phyloP scores from a whole-genome alignment of 495 filamentous ascomycete genomes.

The Penicillium herquei region DNA sequence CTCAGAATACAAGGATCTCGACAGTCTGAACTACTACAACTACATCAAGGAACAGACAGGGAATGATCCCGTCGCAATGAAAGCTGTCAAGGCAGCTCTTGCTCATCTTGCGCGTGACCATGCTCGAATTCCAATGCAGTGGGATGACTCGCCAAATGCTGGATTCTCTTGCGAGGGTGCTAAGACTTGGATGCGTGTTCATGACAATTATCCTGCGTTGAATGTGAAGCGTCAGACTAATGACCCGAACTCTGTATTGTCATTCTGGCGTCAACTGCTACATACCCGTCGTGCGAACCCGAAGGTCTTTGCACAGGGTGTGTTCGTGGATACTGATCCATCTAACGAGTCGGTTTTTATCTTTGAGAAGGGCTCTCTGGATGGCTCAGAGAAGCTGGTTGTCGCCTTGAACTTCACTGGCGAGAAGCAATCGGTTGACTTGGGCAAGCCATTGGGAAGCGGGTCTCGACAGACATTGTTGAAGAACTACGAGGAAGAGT shows the following conservation, averaged over 20 bases:
- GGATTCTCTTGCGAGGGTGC: constrained; percentile 48
- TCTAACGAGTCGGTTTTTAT: constrained; percentile 33
- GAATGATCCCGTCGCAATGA: constrained; percentile 34
- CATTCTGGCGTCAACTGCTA: constrained; percentile 48
- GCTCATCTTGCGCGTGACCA: constrained; percentile 58
- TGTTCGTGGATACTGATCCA: constrained; percentile 40
- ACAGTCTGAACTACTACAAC: constrained; percentile 50
- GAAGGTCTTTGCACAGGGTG: constrained; percentile 45
- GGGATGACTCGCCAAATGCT: constrained; percentile 49
- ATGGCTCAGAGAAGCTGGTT: constrained; percentile 10
- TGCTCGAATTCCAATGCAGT: constrained; percentile 61
- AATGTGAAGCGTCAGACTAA: constrained; percentile 49
- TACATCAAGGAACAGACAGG: constrained; percentile 24
- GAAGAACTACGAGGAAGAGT: constrained; percentile 15
- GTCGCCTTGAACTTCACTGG: constrained; percentile 25
- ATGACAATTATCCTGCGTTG: constrained; percentile 50
- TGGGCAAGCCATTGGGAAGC: constrained; percentile 14
- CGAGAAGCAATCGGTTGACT: constrained; percentile 20
- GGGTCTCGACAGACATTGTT: constrained; percentile 7
- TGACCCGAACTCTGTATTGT: constrained; percentile 37
- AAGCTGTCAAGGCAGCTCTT: constrained; percentile 36
- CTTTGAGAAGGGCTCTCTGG: constrained; percentile 15
- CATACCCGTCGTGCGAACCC: constrained; percentile 37
- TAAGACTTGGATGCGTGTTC: constrained; percentile 58
- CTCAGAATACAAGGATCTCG: constrained; percentile 53